Evolutionary conservation across 768 basidiomycete genomes (phyloP).

Genomic region (Collybia nuda): DNA sequence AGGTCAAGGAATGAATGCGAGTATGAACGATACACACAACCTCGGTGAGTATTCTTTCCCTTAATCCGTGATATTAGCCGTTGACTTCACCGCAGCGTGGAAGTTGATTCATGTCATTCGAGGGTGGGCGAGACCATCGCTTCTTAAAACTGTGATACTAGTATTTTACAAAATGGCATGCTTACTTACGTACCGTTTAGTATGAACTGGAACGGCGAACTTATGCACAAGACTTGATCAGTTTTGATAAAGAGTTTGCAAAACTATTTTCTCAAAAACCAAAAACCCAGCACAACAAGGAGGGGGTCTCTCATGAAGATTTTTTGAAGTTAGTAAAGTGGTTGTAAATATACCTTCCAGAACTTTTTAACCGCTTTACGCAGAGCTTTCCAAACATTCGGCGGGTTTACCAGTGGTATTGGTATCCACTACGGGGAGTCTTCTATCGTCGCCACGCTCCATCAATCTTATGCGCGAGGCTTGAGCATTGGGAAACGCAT

Average conservation of each 20-base stretch:
- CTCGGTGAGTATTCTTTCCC: slow-evolving; percentile 38
- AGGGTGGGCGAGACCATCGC: slow-evolving; percentile 46
- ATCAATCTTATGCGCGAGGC: slow-evolving; percentile 37
- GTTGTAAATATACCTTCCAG: not conserved
- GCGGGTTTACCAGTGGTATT: slow-evolving; percentile 55
- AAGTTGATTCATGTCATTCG: slow-evolving; percentile 57
- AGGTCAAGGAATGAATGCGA: slow-evolving; percentile 80
- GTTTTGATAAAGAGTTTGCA: slow-evolving; percentile 67
- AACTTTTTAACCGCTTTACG: not conserved
- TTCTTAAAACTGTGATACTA: slow-evolving; percentile 50
- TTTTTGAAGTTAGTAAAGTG: slow-evolving; percentile 40
- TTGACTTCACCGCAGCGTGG: slow-evolving; percentile 42
- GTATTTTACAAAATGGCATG: not conserved
- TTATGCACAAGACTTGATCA: slow-evolving; percentile 71
- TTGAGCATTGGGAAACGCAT: slow-evolving; percentile 53
- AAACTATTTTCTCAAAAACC: slow-evolving; percentile 71
- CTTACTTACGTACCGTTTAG: slow-evolving; percentile 25
- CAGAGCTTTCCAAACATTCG: slow-evolving; percentile 52
- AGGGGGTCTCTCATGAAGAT: slow-evolving; percentile 53
- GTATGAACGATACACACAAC: slow-evolving; percentile 76
- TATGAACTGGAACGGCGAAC: slow-evolving; percentile 69
- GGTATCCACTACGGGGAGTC: slow-evolving; percentile 54
- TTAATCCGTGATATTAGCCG: not conserved
- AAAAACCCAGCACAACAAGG: slow-evolving; percentile 39
- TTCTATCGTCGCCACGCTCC: slow-evolving; percentile 34